Conservation (phyloP, 805 yeast species). For the Yamadazyma phyllophila region DNA sequence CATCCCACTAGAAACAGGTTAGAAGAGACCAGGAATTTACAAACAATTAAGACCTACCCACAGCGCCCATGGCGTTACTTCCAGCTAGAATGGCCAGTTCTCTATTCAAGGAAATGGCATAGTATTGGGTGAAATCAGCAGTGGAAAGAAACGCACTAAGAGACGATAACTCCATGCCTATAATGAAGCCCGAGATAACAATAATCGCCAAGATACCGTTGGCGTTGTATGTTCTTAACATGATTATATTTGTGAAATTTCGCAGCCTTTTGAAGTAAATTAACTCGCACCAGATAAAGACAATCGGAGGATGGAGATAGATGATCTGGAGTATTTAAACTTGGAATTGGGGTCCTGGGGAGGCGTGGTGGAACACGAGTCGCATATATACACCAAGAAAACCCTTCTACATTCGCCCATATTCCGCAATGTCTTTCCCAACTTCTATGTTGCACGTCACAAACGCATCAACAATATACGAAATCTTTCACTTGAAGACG, state of each 20-base stretch:
- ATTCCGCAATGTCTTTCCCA: slow-evolving; percentile 29
- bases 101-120: slow-evolving; percentile 18
- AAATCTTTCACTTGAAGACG: slow-evolving; percentile 35
- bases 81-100: slow-evolving; percentile 26
- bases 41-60: slow-evolving; percentile 13
- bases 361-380: slow-evolving; percentile 1
- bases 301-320: slow-evolving; percentile 11
- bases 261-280: slow-evolving; percentile 3
- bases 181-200: slow-evolving; percentile 26
- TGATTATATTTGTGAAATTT: slow-evolving; percentile 1
- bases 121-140: slow-evolving; percentile 19
- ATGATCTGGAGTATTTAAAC: slow-evolving; percentile 12
- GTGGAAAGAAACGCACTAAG: slow-evolving; percentile 21
- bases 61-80: slow-evolving; percentile 35
- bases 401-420: slow-evolving; percentile 43
- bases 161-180: slow-evolving; percentile 29
- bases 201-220: slow-evolving; percentile 18
- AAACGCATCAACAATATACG: slow-evolving; percentile 36
- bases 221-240: slow-evolving; percentile 17
- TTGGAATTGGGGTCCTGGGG: slow-evolving; percentile 3
- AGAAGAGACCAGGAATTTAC: background rate
- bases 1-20: slow-evolving; percentile 23
- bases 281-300: background rate
- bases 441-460: slow-evolving; percentile 28
- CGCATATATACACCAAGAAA: slow-evolving; percentile 24